phyloP scores from a whole-genome alignment of 1,284 basidiomycete species.

The Porogramme epimiltina region DNA sequence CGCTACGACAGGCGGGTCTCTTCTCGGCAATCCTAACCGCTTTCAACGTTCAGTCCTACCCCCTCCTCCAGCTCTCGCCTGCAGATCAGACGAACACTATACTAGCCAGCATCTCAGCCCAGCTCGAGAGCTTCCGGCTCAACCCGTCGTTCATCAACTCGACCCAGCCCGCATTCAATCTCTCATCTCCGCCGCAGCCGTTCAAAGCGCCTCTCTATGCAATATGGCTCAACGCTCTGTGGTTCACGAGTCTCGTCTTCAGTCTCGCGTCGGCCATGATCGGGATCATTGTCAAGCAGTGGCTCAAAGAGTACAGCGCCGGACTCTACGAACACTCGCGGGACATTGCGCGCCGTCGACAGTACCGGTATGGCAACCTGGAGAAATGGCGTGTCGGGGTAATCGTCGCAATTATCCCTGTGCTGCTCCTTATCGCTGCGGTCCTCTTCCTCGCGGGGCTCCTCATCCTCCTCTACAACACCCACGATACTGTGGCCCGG shows the following conservation, averaged over 20 bases:
- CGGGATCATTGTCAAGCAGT: slow-evolving; percentile 19
- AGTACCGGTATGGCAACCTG: slow-evolving; percentile 17
- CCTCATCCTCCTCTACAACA: slow-evolving; percentile 15
- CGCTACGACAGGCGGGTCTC: slow-evolving; percentile 4
- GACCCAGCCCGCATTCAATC: slow-evolving; percentile 4
- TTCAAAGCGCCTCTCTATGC: slow-evolving; percentile 9
- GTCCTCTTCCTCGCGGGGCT: slow-evolving; percentile 20
- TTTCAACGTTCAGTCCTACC: neutral
- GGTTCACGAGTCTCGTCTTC: slow-evolving; percentile 20
- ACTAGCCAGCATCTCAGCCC: neutral
- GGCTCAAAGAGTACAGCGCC: slow-evolving; percentile 18
- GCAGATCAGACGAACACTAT: neutral
- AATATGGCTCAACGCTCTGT: slow-evolving; percentile 14
- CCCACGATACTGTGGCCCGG: slow-evolving; percentile 10
- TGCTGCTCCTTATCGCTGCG: slow-evolving; percentile 17
- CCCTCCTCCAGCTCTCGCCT: neutral
- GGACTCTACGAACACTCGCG: slow-evolving; percentile 15
- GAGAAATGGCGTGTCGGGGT: slow-evolving; percentile 13
- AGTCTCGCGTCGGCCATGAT: slow-evolving; percentile 14
- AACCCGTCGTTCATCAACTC: slow-evolving; percentile 15
- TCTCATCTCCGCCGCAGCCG: neutral
- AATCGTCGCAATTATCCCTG: slow-evolving; percentile 18
- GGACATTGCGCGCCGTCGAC: slow-evolving; percentile 18
- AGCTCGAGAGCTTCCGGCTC: neutral
- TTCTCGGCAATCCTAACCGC: slow-evolving; percentile 1